Conservation (phyloP, 441 rosid genomes). For the Arabidopsis lyrata region DNA sequence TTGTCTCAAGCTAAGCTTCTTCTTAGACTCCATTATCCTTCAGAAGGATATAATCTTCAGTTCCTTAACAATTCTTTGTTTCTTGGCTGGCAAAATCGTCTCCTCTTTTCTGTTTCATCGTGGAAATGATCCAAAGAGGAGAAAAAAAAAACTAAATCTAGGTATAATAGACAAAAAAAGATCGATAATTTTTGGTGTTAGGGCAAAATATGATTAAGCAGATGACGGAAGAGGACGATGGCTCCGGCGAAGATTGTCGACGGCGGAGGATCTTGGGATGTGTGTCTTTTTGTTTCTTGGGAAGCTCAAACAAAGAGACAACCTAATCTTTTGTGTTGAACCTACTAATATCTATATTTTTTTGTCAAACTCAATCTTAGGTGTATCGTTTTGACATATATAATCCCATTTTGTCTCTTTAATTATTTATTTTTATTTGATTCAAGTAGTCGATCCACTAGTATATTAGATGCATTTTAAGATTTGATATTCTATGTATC, state of each 20-base stretch:
- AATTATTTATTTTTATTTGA: not conserved
- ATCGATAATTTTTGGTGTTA: slow-evolving; percentile 31
- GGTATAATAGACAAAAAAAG: not conserved
- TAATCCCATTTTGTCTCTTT: slow-evolving; percentile 37
- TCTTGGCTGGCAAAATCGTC: slow-evolving; percentile 85
- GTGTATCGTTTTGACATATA: slow-evolving; percentile 46
- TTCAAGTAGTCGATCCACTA: slow-evolving; percentile 40
- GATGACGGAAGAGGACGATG: slow-evolving; percentile 33
- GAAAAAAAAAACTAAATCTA: not conserved
- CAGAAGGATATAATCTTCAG: slow-evolving; percentile 87
- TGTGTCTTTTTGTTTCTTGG: slow-evolving; percentile 39
- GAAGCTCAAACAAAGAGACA: slow-evolving; percentile 45
- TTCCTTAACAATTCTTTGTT: slow-evolving; percentile 63
- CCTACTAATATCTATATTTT: slow-evolving; percentile 43
- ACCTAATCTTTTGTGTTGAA: slow-evolving; percentile 50
- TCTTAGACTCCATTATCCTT: slow-evolving; percentile 90
- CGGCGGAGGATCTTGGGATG: slow-evolving; percentile 40
- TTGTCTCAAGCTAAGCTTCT: slow-evolving; percentile 92
- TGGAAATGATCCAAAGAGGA: slow-evolving; percentile 55
- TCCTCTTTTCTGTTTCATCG: slow-evolving; percentile 91
- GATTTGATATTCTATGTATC: slow-evolving; percentile 32
- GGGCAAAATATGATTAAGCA: slow-evolving; percentile 27
- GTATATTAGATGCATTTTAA: slow-evolving; percentile 18
- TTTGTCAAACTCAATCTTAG: slow-evolving; percentile 39
- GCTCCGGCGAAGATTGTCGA: slow-evolving; percentile 37